Evolutionary conservation across 2,329 filamentous ascomycete genomes (phyloP).

Genomic region (Colletotrichum nymphaeae): DNA sequence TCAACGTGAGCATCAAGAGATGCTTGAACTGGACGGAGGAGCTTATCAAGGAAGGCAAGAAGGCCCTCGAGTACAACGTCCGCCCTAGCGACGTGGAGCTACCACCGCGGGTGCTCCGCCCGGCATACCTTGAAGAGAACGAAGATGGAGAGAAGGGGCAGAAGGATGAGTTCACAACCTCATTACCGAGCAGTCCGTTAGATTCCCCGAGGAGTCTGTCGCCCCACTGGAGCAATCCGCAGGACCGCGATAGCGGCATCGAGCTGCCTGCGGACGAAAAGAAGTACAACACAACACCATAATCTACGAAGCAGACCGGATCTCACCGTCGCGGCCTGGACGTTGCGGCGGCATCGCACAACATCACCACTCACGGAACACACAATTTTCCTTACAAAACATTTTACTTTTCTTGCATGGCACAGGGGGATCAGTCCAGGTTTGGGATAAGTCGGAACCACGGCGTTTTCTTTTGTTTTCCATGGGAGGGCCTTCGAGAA

Average conservation of each 20-base stretch:
- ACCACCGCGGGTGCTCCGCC: conserved; percentile 80
- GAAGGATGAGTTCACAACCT: conserved; percentile 37
- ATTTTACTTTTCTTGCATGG: conserved; percentile 10
- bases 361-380: conserved; percentile 38
- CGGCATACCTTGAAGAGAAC: conserved; percentile 70
- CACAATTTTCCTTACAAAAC: not conserved
- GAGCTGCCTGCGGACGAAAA: conserved; percentile 55
- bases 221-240: conserved; percentile 32
- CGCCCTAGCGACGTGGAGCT: conserved; percentile 82
- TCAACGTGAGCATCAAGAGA: conserved; percentile 92
- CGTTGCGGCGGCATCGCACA: conserved; percentile 32
- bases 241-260: conserved; percentile 64
- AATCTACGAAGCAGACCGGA: conserved; percentile 28
- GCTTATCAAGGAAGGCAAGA: conserved; percentile 88
- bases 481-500: conserved; percentile 2
- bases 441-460: conserved; percentile 30
- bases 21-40: conserved; percentile 92
- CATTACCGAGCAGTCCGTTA: conserved; percentile 26
- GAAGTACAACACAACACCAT: not conserved
- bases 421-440: conserved; percentile 1
- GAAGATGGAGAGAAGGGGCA: conserved; percentile 43
- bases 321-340: conserved; percentile 30
- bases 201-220: conserved; percentile 24
- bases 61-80: conserved; percentile 86
- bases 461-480: conserved; percentile 31